Evolutionary conservation across 1,284 basidiomycete genomes (phyloP).

Genomic region (Stygiomarasmius scandens): DNA sequence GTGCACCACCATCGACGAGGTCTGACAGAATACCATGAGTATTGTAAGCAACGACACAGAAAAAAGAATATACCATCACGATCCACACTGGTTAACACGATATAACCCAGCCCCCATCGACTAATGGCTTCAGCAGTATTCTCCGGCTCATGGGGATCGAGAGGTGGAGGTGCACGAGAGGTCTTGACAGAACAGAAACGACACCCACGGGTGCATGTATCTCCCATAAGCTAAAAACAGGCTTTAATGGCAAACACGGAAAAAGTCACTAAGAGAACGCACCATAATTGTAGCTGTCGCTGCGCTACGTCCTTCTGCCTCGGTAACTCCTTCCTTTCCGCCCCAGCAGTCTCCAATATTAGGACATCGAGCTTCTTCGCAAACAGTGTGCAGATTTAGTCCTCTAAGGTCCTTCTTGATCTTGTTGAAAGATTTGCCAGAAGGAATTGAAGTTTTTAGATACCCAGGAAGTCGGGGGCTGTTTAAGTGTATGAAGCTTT

Average conservation of each 20-base stretch:
- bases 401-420: conserved; percentile 97
- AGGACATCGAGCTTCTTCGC: conserved; percentile 98
- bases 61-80: conserved; percentile 74
- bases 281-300: conserved; percentile 99
- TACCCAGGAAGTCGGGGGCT: conserved; percentile 90
- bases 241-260: background rate
- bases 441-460: conserved; percentile 93
- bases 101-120: conserved; percentile 98
- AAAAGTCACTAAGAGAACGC: conserved; percentile 23
- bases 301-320: conserved; percentile 74
- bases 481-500: conserved; percentile 1
- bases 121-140: conserved; percentile 98
- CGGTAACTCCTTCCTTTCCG: conserved; percentile 76
- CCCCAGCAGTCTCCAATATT: conserved; percentile 99
- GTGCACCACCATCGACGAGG: conserved; percentile 88
- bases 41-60: conserved; percentile 6
- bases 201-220: conserved; percentile 97
- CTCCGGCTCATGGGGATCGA: conserved; percentile 97
- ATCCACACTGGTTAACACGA: conserved; percentile 96
- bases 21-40: conserved; percentile 49
- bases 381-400: conserved; percentile 92
- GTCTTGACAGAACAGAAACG: conserved; percentile 99
- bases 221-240: conserved; percentile 88
- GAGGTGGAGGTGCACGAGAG: conserved; percentile 81
- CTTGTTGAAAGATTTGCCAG: conserved; percentile 84